These are phyloP conservation scores for Fistulina hepatica DNA, from an alignment of 1,284 basidiomycete species.

Conservation along the genomic window DNA sequence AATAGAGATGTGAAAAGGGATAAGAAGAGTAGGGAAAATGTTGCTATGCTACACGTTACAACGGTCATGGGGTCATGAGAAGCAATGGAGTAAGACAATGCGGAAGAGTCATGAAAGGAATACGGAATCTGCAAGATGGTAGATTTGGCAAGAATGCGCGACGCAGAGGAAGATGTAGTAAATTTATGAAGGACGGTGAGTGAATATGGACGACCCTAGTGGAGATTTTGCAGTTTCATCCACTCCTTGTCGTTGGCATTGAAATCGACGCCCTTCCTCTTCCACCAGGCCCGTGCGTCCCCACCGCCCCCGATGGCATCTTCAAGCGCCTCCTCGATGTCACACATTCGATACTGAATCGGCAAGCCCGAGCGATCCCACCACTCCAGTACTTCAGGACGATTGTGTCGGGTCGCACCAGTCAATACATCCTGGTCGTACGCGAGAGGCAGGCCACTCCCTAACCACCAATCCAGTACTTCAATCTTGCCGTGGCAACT, in stretches of 20 bases:
- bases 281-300: conserved; percentile 67
- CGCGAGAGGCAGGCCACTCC: conserved; percentile 59
- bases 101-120: no score
- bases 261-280: conserved; percentile 64
- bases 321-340: conserved; percentile 77
- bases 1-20: no score
- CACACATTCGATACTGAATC: conserved; percentile 74
- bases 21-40: no score
- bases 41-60: no score
- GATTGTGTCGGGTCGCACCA: conserved; percentile 68
- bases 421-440: conserved; percentile 71
- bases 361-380: conserved; percentile 69
- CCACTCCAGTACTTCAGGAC: conserved; percentile 75
- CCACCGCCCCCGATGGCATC: conserved; percentile 70
- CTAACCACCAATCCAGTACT: conserved; percentile 74
- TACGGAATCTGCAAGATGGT: no score
- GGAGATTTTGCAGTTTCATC: conserved; percentile 68
- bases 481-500: conserved; percentile 71
- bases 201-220: conserved; percentile 29
- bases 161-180: no score
- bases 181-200: no score
- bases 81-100: no score
- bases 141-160: no score
- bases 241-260: conserved; percentile 71
- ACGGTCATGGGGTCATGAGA: no score